Evolutionary conservation across 1,284 basidiomycete species (phyloP).

Genomic region (Tilletia setariae): DNA sequence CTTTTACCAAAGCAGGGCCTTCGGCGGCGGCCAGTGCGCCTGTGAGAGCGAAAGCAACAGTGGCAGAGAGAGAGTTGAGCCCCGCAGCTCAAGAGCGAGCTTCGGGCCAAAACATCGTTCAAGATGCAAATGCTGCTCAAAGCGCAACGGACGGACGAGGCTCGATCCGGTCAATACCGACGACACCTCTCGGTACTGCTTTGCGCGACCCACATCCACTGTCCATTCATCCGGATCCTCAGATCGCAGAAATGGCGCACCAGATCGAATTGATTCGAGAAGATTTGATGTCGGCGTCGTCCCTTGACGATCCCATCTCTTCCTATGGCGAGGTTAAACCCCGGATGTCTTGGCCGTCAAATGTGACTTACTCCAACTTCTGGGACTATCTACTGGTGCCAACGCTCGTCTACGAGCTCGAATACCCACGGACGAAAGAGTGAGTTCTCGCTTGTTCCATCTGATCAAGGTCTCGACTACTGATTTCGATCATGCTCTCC

Average conservation of each 20-base stretch:
- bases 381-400: conserved; percentile 84
- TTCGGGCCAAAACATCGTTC: neutral
- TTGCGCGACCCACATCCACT: conserved; percentile 62
- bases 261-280: conserved; percentile 74
- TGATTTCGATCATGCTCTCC: conserved; percentile 7
- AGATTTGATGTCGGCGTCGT: conserved; percentile 67
- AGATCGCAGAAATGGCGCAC: conserved; percentile 69
- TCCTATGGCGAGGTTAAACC: neutral
- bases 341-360: conserved; percentile 71
- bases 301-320: conserved; percentile 3
- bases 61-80: neutral
- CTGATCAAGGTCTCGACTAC: neutral
- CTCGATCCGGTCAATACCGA: conserved; percentile 17
- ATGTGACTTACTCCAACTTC: conserved; percentile 80
- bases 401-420: conserved; percentile 90
- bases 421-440: conserved; percentile 85
- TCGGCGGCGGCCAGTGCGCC: neutral
- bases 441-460: conserved; percentile 43
- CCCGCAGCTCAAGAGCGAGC: neutral
- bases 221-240: conserved; percentile 68
- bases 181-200: conserved; percentile 18
- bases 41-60: neutral
- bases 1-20: neutral
- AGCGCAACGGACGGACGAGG: neutral
- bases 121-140: neutral